These are phyloP conservation scores for barrel medic (Medicago truncatula) DNA, from an alignment of 306 rosid species.

Conservation along the genomic window DNA sequence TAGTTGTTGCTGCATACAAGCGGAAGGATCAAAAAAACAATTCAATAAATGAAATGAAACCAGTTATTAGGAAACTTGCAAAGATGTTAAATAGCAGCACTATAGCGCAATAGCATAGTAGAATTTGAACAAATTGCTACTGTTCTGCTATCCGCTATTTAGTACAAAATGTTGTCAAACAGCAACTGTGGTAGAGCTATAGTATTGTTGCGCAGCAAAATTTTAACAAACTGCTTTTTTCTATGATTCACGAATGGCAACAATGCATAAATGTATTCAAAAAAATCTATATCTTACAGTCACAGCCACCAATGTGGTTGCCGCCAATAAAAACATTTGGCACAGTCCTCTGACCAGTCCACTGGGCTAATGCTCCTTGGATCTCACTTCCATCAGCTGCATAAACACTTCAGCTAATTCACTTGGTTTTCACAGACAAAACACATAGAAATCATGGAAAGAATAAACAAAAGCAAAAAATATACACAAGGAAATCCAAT, in stretches of 20 bases:
- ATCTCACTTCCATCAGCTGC: slow-evolving; percentile 83
- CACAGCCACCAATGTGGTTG: slow-evolving; percentile 94
- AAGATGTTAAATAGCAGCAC: background rate
- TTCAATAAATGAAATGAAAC: slow-evolving; percentile 24
- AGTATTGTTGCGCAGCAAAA: no score
- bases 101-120: no score
- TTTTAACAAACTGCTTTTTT: no score
- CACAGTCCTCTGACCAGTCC: slow-evolving; percentile 83
- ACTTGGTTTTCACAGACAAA: background rate
- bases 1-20: slow-evolving; percentile 62
- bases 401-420: slow-evolving; percentile 25
- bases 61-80: slow-evolving; percentile 2
- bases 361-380: slow-evolving; percentile 70
- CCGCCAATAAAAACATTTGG: slow-evolving; percentile 94
- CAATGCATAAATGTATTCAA: background rate
- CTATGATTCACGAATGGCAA: no score
- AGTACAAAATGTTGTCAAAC: no score
- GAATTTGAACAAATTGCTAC: no score
- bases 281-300: slow-evolving; percentile 54
- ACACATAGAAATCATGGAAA: background rate
- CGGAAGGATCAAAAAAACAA: slow-evolving; percentile 28
- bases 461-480: background rate
- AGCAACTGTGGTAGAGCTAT: no score
- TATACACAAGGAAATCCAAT: slow-evolving; percentile 16
- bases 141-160: no score